A percentile compares a stretch with the other conserved stretches of the same genome.
Conservation (phyloP, 306 rosid species). For the Cicer cuneatum region DNA sequence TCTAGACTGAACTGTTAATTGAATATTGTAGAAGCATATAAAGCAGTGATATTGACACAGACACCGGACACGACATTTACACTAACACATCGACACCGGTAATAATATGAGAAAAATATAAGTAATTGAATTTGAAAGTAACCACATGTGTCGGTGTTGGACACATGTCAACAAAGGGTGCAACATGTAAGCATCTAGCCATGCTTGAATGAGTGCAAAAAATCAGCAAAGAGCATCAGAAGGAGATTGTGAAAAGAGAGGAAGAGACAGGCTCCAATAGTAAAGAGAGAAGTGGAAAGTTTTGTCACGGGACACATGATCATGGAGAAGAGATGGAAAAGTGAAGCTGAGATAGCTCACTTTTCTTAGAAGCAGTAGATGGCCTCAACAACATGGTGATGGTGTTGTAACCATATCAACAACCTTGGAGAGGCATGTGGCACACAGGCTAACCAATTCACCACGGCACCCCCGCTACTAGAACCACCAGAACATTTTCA, state of each 20-base stretch:
- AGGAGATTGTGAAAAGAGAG: not conserved
- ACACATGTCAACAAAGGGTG: not conserved
- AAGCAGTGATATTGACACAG: no score
- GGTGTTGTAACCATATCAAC: not conserved
- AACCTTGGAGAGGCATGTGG: not conserved
- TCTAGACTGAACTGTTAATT: not conserved
- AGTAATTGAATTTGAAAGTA: no score
- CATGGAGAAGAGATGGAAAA: not conserved
- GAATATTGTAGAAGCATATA: conserved; percentile 11
- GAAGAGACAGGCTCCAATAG: not conserved
- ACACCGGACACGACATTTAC: no score
- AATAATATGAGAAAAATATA: no score
- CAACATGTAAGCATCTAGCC: not conserved
- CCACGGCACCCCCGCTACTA: no score
- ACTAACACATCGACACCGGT: no score
- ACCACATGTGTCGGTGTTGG: no score
- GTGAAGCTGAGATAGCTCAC: not conserved
- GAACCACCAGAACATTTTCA: no score
- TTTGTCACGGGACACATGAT: not conserved
- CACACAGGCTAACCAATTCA: no score
- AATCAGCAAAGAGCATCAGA: not conserved
- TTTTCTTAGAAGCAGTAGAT: not conserved
- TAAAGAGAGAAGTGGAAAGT: not conserved
- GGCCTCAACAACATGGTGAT: conserved; percentile 1
- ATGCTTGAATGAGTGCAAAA: not conserved